Conservation (phyloP, 2,329 filamentous ascomycete species). For the Coleophoma crateriformis region DNA sequence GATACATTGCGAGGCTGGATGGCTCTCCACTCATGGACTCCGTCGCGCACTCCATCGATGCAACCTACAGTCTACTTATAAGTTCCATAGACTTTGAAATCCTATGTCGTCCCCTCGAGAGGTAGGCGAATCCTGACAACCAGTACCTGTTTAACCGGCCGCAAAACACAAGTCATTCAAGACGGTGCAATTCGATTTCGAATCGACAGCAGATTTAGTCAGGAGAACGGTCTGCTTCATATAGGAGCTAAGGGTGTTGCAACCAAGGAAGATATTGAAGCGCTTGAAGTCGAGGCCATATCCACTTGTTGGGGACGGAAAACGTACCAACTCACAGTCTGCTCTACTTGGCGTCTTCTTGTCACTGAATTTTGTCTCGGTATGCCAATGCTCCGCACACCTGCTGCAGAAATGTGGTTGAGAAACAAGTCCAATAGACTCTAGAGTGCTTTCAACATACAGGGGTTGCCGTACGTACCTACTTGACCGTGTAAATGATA, state of each 20-base stretch:
- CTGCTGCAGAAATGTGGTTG: background rate
- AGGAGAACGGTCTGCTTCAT: background rate
- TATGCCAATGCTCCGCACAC: background rate
- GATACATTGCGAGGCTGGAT: too few relatives aligned
- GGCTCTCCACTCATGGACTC: too few relatives aligned
- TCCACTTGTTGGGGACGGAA: background rate
- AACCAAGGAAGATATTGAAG: background rate
- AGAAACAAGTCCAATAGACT: background rate
- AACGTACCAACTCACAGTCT: background rate
- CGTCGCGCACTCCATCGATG: too few relatives aligned
- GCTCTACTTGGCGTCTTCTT: background rate
- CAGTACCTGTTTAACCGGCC: too few relatives aligned
- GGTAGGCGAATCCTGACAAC: too few relatives aligned
- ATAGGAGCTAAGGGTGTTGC: background rate
- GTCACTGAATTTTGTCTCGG: background rate
- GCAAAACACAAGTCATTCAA: too few relatives aligned
- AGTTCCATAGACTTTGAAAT: too few relatives aligned
- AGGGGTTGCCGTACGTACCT: background rate
- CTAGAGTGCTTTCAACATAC: background rate
- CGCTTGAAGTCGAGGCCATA: background rate
- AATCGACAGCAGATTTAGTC: background rate
- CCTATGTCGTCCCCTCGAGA: too few relatives aligned
- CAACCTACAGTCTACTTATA: too few relatives aligned
- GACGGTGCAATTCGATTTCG: too few relatives aligned
- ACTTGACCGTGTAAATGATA: background rate